Evolutionary conservation across 2,329 filamentous ascomycete species (phyloP), one percentile per base, ranked within the genome.

Genomic region (Calonectria honghensis): DNA sequence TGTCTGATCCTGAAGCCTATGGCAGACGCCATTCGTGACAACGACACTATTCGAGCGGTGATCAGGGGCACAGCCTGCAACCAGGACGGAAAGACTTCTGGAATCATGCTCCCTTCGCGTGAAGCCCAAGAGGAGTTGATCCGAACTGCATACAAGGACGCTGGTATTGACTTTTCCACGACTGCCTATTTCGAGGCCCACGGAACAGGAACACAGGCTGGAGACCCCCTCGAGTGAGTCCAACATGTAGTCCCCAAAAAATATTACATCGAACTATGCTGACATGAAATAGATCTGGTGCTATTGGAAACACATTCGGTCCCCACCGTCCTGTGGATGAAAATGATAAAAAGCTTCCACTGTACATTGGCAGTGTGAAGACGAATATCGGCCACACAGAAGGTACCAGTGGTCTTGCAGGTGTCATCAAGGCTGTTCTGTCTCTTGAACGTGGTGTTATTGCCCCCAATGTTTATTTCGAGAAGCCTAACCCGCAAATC

Each of bases 311-410:
- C 51, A 27, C 2, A 35, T 74, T 57, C 50, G 65, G 2, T 45
- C 71, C n/a, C 61, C 24, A 74, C 16, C 66, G 66, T 37, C 18
- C 50, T 16, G 50, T 52, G 24, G 50, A 52, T n/a, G 50, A 68
- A 24, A 41, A 41, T 3, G 64, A 64, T 6, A 64, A 72, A 20
- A 48, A 69, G 24, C 54, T 57, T n/a, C 65, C 41, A 4, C 65
- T 87, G 6, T 86, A 83, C 65, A 82, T 87, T 4, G 87, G 87
- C 9, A 87, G 86, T 0, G 84, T 88, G 6, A 89, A 89, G 61
- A 85, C 87, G 0, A 79, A 88, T 59, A 84, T 89, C 14, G 81
- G 82, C 14, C 37, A 39, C 13, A 39, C 37, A 39, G 37, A 39
- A 39, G 37, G 37, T 14, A 39, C 37, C 13, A 77, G 77, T 0